Evolutionary conservation across 495 filamentous ascomycete genomes (phyloP).

Genomic region (Stereocaulon alpinum): DNA sequence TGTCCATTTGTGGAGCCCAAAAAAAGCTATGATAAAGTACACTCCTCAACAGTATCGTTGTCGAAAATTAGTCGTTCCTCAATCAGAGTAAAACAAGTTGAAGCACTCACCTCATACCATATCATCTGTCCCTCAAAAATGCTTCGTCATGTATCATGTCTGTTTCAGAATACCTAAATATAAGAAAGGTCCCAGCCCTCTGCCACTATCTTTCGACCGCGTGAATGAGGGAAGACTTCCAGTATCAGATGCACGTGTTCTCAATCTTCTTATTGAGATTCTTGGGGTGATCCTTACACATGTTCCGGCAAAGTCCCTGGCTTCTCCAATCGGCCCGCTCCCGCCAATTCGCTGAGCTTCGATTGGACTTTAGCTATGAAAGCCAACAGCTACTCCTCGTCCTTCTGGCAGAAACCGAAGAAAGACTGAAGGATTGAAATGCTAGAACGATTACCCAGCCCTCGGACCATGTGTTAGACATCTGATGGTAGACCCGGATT

Average conservation of each 20-base stretch:
- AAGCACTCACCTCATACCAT: background rate
- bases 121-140: background rate
- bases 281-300: background rate
- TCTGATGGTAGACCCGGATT: background rate
- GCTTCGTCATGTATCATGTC: background rate
- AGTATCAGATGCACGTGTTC: background rate
- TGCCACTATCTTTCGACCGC: background rate
- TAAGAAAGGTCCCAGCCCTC: background rate
- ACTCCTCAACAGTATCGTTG: too few species aligned
- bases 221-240: background rate
- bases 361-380: slow-evolving; percentile 9
- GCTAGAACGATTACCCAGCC: background rate
- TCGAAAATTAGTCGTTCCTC: too few species aligned
- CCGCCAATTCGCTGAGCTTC: slow-evolving; percentile 7
- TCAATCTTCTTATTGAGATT: background rate
- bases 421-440: background rate
- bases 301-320: background rate
- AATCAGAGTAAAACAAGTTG: too few species aligned
- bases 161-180: background rate
- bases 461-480: background rate
- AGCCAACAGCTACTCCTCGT: background rate
- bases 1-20: too few species aligned
- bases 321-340: slow-evolving; percentile 12
- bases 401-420: background rate
- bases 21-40: too few species aligned